Evolutionary conservation across 2,329 filamentous ascomycete species (phyloP), one percentile per base, ranked within the genome.

Genomic region (Hymenoscyphus fructigenus): DNA sequence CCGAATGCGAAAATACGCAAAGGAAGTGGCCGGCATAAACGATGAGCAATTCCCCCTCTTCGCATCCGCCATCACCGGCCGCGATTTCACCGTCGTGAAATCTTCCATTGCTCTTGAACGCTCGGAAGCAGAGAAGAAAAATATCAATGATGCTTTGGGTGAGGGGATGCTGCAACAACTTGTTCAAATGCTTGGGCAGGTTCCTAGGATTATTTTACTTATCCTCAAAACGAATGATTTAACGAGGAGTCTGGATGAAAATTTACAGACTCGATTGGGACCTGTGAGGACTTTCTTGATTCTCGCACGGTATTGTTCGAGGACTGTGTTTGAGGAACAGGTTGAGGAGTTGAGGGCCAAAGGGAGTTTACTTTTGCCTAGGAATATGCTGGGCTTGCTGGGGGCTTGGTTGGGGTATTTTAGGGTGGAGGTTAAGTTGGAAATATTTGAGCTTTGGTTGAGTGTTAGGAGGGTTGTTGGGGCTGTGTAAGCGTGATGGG

Each of bases 211-310:
- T 69, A 97, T 99, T 62, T 83, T 99, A 14, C 82, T 99, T 32
- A 98, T 99, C 70, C 84, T 99, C 67, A 99, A 99, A 80, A 99
- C 95, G 2, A 99, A 99, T 76, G 95, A 99, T 78, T 81, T 99
- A 47, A 99, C 95, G 17, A 88, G 95, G 69, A 95, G 90, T 72
- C 84, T 99, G 20, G 95, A 99, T 76, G 95, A 99, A 81, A 93
- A 90, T 74, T 82, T 96, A 44, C 90, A 93, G 63, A 95, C 91
- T 0, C 83, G 85, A 6, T 84, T 86, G 67, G 88, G 88, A 0
- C 87, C 88, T 2, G 83, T 89, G 68, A 82, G 87, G 58, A 84
- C 80, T 15, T 91, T 91, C 71, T 79, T 91, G 74, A 91, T 91
- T 68, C 80, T 91, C 32, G 88, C 88, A 2, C 79, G 87, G 38